Base-by-base conservation (phyloP, 2,329 filamentous ascomycete species). In the Thyridium curvatum region DNA sequence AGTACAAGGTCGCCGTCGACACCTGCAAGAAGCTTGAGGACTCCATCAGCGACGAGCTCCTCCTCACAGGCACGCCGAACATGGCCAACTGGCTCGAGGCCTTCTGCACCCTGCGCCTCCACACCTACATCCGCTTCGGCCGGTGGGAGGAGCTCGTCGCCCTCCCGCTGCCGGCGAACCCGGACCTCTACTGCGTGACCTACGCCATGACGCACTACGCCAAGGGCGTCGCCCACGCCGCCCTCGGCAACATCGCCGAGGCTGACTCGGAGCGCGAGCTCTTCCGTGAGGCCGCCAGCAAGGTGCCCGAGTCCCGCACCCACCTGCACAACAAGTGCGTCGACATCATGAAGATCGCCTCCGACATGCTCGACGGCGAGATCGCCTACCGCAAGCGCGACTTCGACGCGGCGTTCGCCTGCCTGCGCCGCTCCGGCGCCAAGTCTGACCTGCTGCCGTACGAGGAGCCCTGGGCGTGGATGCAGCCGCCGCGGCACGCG, bases 381-480 rank as follows among this genome's bases (percentile, higher is more conserved):
- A 55, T 81, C 13, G 72, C 71, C 35, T 82, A 81, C 48, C 72
- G 77, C 4, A 64, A 61, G n/a, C 63, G 63, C 2, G 67, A 77
- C 37, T 68, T 66, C 40, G 59, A 67, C 0, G 34, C 50, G 2
- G 76, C 74, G 0, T 79, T 77, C 49, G 46, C 53, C 16, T 58
- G 66, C 35, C 56, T 79, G 5, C 61, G 62, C n/a, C 59, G 54
- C 14, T 62, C 74, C 0, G 66, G 77, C 16, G 49, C 58, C 1
- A 59, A 70, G 12, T 71, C 76, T 37, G 74, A 78, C 46, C 51
- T 50, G 1, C 62, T 79, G 17, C 68, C 66, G 0, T 79, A 77
- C 42, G 68, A 69, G 18, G 74, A 79, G 48, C 74, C 74, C 1
- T 77, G 74, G 73, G 70, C 68, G 1, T 79, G 74, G 74, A 77